Evolutionary conservation across 495 filamentous ascomycete genomes (phyloP), one percentile per base, ranked within the genome.

Genomic region (Penicillium daleae): DNA sequence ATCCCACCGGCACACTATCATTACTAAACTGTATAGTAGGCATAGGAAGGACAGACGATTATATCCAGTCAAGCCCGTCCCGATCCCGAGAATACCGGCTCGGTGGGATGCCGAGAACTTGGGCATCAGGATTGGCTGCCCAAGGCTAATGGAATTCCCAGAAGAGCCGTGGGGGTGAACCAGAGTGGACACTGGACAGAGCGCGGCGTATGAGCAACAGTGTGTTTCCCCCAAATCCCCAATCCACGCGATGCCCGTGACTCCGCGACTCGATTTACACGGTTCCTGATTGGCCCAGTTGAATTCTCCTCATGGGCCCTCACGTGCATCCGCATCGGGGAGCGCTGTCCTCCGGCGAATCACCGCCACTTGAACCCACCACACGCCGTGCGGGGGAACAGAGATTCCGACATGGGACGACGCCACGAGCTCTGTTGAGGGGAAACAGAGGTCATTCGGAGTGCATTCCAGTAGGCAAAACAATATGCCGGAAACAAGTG

Each of bases 291-390:
- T 56, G 54, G 54, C n/a, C 49, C 2, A 7, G n/a, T 17, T n/a
- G 24, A 13, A 22, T 32, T 54, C 29, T 56, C 55, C 15, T 42
- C 56, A 35, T 56, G 69, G 64, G 63, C 19, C 24, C 32, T 70
- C 70, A 72, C 70, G 70, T 70, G 70, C 37, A 55, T 53, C 52
- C 37, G 29, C 49, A 40, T 35, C 48, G 46, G 50, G 69, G 70
- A 72, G 70, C 70, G 63, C 70, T 67, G 70, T 72, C 65, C 64
- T 72, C 70, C 70, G 70, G 62, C 66, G 63, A 68, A 68, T 68
- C 66, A 62, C 39, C 56, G 27, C 54, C 54, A 21, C 51, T 54
- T 8, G 4, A 27, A 8, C n/a, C 33, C 22, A 42, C 33, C 21
- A 21, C 52, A 19, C 22, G 9, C 3, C 54, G 54, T 56, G 54